A percentile compares a stretch with the other conserved stretches of the same genome.
Evolutionary conservation across 2,329 filamentous ascomycete species (phyloP).

Genomic region (Monosporascus sp.): DNA sequence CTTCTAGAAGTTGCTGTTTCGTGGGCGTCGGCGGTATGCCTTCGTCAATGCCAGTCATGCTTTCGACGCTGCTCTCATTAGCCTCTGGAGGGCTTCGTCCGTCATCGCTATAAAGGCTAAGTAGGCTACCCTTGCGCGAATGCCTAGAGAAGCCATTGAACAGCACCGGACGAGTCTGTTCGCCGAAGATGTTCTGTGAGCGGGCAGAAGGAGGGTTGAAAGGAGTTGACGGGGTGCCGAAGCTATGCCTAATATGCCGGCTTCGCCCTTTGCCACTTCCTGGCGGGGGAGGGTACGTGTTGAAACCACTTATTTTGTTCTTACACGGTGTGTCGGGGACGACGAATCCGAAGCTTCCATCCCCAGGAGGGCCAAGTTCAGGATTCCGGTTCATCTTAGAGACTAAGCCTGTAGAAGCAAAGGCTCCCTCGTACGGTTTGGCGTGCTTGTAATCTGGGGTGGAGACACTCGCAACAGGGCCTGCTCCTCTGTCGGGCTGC

Average conservation of each 20-base stretch:
- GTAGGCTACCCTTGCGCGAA: conserved; percentile 61
- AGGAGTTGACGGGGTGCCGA: conserved; percentile 76
- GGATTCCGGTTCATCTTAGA: conserved; percentile 88
- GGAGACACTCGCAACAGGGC: conserved; percentile 44
- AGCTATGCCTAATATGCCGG: conserved; percentile 64
- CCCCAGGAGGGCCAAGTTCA: conserved; percentile 55
- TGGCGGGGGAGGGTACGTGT: conserved; percentile 56
- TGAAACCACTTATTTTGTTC: conserved; percentile 67
- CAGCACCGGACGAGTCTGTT: conserved; percentile 58
- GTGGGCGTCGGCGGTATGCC: conserved; percentile 94
- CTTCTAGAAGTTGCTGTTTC: conserved; percentile 56
- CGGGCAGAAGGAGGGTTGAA: conserved; percentile 58
- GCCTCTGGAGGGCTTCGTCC: conserved; percentile 48
- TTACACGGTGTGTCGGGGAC: conserved; percentile 98
- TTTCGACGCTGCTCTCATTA: conserved; percentile 16
- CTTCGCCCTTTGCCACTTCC: conserved; percentile 59
- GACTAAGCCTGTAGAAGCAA: conserved; percentile 90
- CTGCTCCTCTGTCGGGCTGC: conserved; percentile 12
- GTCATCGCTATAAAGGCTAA: conserved; percentile 78
- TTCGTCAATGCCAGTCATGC: conserved; percentile 42
- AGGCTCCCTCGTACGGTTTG: conserved; percentile 75
- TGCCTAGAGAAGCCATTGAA: conserved; percentile 55
- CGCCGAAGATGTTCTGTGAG: conserved; percentile 44
- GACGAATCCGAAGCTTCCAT: conserved; percentile 46
- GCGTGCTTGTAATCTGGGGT: conserved; percentile 76